Conservation (phyloP, 345 rosid genomes). For the Alliaria petiolata region DNA sequence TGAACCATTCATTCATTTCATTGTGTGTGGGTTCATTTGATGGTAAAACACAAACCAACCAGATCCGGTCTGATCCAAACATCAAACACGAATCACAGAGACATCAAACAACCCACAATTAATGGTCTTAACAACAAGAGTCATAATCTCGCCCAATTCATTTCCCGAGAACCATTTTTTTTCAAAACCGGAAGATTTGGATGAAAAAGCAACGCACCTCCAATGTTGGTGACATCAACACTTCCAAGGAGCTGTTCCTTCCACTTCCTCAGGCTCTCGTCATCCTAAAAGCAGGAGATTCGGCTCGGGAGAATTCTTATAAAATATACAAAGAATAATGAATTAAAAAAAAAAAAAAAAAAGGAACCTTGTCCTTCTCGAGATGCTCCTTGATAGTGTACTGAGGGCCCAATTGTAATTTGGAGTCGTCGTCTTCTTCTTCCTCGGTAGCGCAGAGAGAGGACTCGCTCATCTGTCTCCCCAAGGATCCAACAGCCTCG, state of each 20-base stretch:
- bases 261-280: conserved; percentile 83
- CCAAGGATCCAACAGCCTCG: conserved; percentile 34
- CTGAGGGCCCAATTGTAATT: conserved; percentile 68
- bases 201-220: conserved; percentile 42
- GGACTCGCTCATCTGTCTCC: conserved; percentile 43
- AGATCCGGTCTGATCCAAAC: conserved; percentile 1
- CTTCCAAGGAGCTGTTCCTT: conserved; percentile 78
- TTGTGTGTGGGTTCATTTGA: not conserved
- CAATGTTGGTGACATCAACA: conserved; percentile 64
- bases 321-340: too few species aligned
- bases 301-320: not conserved
- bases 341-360: not conserved
- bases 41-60: not conserved
- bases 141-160: not conserved
- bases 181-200: too few species aligned
- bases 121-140: too few species aligned
- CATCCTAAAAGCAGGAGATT: conserved; percentile 45
- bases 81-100: not conserved
- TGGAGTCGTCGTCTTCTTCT: conserved; percentile 49
- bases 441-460: conserved; percentile 43
- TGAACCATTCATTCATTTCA: too few species aligned
- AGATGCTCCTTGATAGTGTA: conserved; percentile 68
- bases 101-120: not conserved
- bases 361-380: conserved; percentile 62
- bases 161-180: too few species aligned